phyloP scores from a whole-genome alignment of 768 basidiomycete genomes.

The Cyathus striatus region DNA sequence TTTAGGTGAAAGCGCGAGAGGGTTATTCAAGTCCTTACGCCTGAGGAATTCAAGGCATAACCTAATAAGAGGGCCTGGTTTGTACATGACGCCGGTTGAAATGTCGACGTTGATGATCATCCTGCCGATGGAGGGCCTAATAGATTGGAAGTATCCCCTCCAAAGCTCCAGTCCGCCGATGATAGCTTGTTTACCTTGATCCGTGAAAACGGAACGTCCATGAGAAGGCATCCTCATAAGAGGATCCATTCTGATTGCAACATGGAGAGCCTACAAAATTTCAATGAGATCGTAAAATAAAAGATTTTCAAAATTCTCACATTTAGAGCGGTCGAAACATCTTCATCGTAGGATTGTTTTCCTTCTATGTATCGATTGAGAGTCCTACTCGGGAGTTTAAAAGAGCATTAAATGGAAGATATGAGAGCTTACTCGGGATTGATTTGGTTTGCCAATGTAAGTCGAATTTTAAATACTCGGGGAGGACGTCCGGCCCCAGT shows the following conservation, averaged over 20 bases:
- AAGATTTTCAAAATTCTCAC: slow-evolving; percentile 23
- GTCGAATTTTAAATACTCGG: slow-evolving; percentile 62
- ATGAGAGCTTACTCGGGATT: slow-evolving; percentile 23
- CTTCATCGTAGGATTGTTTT: slow-evolving; percentile 54
- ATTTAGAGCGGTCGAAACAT: slow-evolving; percentile 55
- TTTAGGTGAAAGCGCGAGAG: slow-evolving; percentile 18
- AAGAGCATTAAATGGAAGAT: background rate
- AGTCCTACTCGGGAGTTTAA: slow-evolving; percentile 36
- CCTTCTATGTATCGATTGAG: slow-evolving; percentile 52
- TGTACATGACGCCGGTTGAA: slow-evolving; percentile 74
- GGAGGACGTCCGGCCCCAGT: slow-evolving; percentile 32
- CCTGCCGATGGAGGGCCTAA: slow-evolving; percentile 58
- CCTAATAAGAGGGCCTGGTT: slow-evolving; percentile 49
- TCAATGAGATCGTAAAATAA: slow-evolving; percentile 1
- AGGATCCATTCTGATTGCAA: slow-evolving; percentile 74
- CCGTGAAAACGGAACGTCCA: slow-evolving; percentile 70
- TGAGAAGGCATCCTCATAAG: slow-evolving; percentile 68
- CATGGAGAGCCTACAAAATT: slow-evolving; percentile 58
- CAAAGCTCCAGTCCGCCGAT: slow-evolving; percentile 64
- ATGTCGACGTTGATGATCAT: slow-evolving; percentile 79
- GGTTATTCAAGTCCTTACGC: background rate
- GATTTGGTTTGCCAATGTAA: slow-evolving; percentile 49
- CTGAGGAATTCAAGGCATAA: slow-evolving; percentile 54
- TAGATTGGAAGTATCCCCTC: slow-evolving; percentile 80
- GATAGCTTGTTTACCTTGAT: slow-evolving; percentile 43